These are phyloP conservation scores for Psophocarpus tetragonolobus DNA, from an alignment of 306 rosid genomes.

Conservation along the genomic window DNA sequence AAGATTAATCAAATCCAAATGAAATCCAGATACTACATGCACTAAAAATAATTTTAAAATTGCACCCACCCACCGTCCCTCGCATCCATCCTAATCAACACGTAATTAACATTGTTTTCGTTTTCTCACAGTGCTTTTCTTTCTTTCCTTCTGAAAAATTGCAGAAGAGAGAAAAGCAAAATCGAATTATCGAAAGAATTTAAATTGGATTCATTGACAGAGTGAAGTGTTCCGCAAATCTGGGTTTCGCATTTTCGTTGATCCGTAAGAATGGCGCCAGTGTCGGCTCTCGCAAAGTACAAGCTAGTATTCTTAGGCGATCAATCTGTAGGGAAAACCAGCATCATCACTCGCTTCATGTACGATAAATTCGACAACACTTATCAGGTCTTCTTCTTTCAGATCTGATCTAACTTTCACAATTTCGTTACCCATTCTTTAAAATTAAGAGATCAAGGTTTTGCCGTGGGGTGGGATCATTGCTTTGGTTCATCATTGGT, in stretches of 20 bases:
- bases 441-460: conserved; percentile 11
- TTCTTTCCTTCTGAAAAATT: neutral
- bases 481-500: neutral
- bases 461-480: neutral
- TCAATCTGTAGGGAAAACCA: conserved; percentile 68
- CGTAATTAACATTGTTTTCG: neutral
- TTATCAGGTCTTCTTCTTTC: conserved; percentile 51
- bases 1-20: neutral
- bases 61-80: neutral
- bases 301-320: conserved; percentile 64
- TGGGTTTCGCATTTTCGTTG: neutral
- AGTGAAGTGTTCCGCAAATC: conserved; percentile 3
- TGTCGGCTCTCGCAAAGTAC: conserved; percentile 64
- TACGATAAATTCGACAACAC: conserved; percentile 67
- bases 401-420: conserved; percentile 37
- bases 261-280: conserved; percentile 54
- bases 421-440: neutral
- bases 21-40: neutral
- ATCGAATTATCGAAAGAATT: neutral
- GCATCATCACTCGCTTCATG: conserved; percentile 70
- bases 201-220: neutral
- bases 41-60: neutral
- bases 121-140: neutral
- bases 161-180: neutral
- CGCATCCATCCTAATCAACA: neutral